Evolutionary conservation across 2,329 filamentous ascomycete species (phyloP), one percentile per base, ranked within the genome.

Genomic region (Decorospora gaudefroyi): DNA sequence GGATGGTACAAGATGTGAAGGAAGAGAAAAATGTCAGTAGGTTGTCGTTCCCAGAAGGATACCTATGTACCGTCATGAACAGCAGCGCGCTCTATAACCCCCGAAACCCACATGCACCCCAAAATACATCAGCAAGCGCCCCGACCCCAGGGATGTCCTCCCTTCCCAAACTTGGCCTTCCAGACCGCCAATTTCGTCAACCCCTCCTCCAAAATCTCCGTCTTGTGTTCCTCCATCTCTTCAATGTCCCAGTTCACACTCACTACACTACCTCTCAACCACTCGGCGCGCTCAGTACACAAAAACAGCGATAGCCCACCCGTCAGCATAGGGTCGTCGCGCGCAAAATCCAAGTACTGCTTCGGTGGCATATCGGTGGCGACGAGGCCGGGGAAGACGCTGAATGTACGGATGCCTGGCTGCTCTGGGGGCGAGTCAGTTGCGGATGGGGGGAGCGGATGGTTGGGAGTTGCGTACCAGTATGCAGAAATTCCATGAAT

Each of bases 191-290:
- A 42, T 37, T 60, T 62, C 30, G 69, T 46, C 25, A 66, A 42
- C 37, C 64, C 61, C 29, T 58, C 53, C 17, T 60, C 46, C 8
- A 60, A 45, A 46, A 68, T 65, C 48, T 67, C 56, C 11, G 62
- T 53, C 32, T 53, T 59, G 41, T 62, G 57, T 10, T 36, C 47
- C 35, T 61, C 48, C 43, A 68, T 47, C 51, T 67, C 59, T 10
- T 53, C 45, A 25, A 65, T 50, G 51, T 69, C 64, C 65, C 64
- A 68, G n/a, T 57, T 65, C 4, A 55, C 57, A 37, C 53, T 57
- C 21, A 59, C 21, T 22, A 57, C 44, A 21, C 36, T 29, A 23
- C 44, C 59, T 23, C 36, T 38, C 32, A 65, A 32, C 25, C 47
- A 61, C n/a, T 62, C 59, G 2, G 53, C 60, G 2, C 38, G 49